These are phyloP conservation scores for Raddia distichophylla DNA, from an alignment of 176 grass and related monocot genomes.

Conservation along the genomic window DNA sequence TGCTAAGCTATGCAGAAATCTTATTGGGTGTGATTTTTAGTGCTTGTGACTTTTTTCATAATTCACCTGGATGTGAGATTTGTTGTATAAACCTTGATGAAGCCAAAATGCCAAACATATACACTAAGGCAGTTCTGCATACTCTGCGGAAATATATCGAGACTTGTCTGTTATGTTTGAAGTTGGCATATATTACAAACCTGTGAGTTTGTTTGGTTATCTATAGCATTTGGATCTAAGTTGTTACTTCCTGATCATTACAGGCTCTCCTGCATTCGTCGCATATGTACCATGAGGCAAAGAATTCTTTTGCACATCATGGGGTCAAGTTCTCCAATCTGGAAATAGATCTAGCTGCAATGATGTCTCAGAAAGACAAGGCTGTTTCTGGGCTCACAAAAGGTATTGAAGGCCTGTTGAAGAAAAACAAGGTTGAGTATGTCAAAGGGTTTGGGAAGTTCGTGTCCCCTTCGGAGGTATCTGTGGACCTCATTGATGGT, in stretches of 20 bases:
- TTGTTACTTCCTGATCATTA: not conserved
- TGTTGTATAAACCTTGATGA: not conserved
- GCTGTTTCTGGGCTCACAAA: constrained; percentile 77
- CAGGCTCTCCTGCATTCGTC: constrained; percentile 84
- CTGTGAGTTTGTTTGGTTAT: not conserved
- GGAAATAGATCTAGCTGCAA: constrained; percentile 74
- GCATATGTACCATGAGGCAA: constrained; percentile 90
- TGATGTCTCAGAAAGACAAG: constrained; percentile 91
- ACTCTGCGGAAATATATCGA: not conserved
- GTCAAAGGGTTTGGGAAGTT: constrained; percentile 83
- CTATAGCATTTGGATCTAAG: not conserved
- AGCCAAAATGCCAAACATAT: not conserved
- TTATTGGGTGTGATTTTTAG: not conserved
- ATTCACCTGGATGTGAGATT: constrained; percentile 10
- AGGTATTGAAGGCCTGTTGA: constrained; percentile 84
- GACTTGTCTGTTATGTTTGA: constrained; percentile 7
- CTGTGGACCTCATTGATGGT: constrained; percentile 70
- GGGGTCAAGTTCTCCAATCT: constrained; percentile 77
- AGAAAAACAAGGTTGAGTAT: constrained; percentile 88
- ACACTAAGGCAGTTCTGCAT: not conserved
- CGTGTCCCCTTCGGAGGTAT: constrained; percentile 69
- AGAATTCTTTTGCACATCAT: constrained; percentile 67
- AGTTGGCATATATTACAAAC: constrained; percentile 16
- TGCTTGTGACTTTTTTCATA: not conserved
- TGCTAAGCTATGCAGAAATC: not conserved